These are phyloP conservation scores for Hemisphaericaspora xylanilytica DNA, from an alignment of 1,139 yeast species.

Conservation along the genomic window DNA sequence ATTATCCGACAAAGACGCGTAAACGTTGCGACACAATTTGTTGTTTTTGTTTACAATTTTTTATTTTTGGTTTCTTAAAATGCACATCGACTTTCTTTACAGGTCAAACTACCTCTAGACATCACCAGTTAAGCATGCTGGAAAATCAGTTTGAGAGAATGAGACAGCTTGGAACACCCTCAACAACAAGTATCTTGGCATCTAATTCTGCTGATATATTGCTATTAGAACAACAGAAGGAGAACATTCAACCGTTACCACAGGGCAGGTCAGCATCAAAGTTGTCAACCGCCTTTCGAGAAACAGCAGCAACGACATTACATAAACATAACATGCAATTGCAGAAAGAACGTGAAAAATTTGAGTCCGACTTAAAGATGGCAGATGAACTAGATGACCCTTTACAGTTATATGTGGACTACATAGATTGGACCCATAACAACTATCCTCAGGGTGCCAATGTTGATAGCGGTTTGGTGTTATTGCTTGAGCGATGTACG, in stretches of 20 bases:
- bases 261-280: conserved; percentile 71
- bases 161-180: not conserved
- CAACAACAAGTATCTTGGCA: not conserved
- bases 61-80: too few relatives aligned
- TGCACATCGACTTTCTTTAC: too few relatives aligned
- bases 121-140: conserved; percentile 1
- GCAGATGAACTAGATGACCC: conserved; percentile 78
- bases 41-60: too few relatives aligned
- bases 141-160: not conserved
- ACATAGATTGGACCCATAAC: conserved; percentile 68
- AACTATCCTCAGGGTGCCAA: conserved; percentile 68
- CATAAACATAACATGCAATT: conserved; percentile 26
- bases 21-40: too few relatives aligned
- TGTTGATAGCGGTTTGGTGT: conserved; percentile 65
- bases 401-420: conserved; percentile 65
- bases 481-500: conserved; percentile 69
- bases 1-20: too few relatives aligned
- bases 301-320: conserved; percentile 12
- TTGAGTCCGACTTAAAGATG: conserved; percentile 44
- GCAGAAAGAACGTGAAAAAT: conserved; percentile 35
- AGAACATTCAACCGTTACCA: conserved; percentile 67
- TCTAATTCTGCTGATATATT: conserved; percentile 33
- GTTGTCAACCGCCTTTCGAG: conserved; percentile 46
- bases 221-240: conserved; percentile 69
- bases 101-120: too few relatives aligned